Evolutionary conservation across 2,329 filamentous ascomycete species (phyloP).

Genomic region (Pestalotiopsis sp.): DNA sequence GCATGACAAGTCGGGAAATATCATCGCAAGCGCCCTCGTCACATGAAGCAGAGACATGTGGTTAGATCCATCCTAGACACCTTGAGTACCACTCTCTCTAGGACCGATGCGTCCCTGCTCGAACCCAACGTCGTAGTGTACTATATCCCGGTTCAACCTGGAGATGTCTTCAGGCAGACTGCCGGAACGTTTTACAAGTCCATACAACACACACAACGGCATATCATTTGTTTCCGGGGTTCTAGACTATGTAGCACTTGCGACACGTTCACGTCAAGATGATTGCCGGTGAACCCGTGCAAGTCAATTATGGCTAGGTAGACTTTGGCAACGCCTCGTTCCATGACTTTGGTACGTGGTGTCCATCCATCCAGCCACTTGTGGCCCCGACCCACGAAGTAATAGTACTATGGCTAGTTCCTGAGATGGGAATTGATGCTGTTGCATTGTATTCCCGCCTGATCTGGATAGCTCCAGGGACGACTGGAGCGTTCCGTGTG

Average conservation of each 20-base stretch:
- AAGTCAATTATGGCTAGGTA: background rate
- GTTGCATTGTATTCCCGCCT: background rate
- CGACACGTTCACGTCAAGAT: background rate
- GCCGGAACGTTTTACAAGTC: background rate
- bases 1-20: background rate
- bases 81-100: background rate
- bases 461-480: background rate
- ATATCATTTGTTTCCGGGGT: background rate
- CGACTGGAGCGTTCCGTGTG: background rate
- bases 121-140: too few species aligned
- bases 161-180: background rate
- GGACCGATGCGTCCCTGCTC: background rate
- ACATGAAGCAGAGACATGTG: background rate
- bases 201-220: background rate
- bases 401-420: background rate
- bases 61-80: background rate
- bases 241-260: background rate
- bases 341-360: background rate
- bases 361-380: background rate
- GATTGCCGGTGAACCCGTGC: background rate
- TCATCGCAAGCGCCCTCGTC: background rate
- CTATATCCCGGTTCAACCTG: too few species aligned
- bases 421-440: background rate
- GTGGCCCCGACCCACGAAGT: background rate
- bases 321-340: background rate